Evolutionary conservation across 2,329 filamentous ascomycete species (phyloP).

Genomic region (Trichoderma sp.): DNA sequence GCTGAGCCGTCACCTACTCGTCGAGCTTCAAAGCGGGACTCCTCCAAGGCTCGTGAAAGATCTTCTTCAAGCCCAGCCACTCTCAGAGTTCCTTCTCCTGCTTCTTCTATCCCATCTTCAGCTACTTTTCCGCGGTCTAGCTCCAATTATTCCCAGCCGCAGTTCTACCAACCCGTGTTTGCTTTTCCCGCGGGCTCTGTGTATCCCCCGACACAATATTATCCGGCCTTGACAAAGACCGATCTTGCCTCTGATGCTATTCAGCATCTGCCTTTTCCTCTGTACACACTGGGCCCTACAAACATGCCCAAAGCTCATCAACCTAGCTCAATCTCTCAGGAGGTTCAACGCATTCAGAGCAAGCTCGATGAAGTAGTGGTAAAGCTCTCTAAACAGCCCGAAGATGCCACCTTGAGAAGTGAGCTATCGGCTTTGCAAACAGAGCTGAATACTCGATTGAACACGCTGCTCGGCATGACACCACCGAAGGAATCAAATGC

Average conservation of each 20-base stretch:
- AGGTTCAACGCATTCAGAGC: conserved; percentile 38
- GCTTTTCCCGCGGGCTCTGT: conserved; percentile 21
- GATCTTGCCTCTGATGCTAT: background rate
- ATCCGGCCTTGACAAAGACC: background rate
- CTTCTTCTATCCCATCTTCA: conserved; percentile 26
- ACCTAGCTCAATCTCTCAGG: conserved; percentile 24
- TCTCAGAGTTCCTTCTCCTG: background rate
- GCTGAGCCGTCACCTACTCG: background rate
- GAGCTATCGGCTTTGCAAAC: conserved; percentile 38
- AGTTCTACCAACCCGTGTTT: conserved; percentile 24
- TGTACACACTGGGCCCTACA: background rate
- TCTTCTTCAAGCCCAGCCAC: conserved; percentile 15
- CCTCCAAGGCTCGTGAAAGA: conserved; percentile 18
- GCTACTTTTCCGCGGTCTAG: conserved; percentile 21
- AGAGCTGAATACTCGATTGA: conserved; percentile 38
- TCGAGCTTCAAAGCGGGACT: conserved; percentile 9
- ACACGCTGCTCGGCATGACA: conserved; percentile 29
- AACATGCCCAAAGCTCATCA: background rate
- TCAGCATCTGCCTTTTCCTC: background rate
- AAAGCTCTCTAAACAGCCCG: conserved; percentile 35
- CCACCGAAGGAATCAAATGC: background rate
- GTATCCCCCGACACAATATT: background rate
- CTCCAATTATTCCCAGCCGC: background rate
- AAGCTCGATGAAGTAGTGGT: conserved; percentile 36
- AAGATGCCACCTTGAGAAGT: conserved; percentile 33